Evolutionary conservation across 805 yeast species (phyloP).

Genomic region (Suhomyces faveliae): DNA sequence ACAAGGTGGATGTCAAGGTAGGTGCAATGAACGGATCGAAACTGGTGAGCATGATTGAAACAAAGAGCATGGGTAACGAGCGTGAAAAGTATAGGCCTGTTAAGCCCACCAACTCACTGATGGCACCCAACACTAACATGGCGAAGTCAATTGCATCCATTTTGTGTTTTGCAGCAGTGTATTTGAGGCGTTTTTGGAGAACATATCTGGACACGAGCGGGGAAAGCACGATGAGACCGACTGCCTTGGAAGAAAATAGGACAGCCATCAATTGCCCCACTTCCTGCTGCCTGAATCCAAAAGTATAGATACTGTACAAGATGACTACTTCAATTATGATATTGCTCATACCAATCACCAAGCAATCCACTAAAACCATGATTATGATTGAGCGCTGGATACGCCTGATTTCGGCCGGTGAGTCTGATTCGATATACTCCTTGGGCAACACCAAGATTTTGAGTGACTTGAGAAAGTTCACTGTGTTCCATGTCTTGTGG

Average conservation of each 20-base stretch:
- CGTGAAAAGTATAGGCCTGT: slow-evolving; percentile 26
- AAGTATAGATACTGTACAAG: slow-evolving; percentile 53
- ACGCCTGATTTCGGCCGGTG: not conserved
- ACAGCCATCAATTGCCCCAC: slow-evolving; percentile 58
- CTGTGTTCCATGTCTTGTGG: not conserved
- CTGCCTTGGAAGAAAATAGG: slow-evolving; percentile 49
- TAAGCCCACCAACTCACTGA: slow-evolving; percentile 8
- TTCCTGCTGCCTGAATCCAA: slow-evolving; percentile 52
- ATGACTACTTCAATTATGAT: slow-evolving; percentile 44
- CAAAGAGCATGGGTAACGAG: slow-evolving; percentile 24
- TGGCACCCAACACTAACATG: slow-evolving; percentile 36
- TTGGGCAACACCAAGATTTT: slow-evolving; percentile 54
- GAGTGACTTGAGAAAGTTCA: slow-evolving; percentile 45
- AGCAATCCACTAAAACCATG: slow-evolving; percentile 48
- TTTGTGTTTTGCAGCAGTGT: slow-evolving; percentile 35
- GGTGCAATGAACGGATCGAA: slow-evolving; percentile 56
- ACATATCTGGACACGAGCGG: slow-evolving; percentile 46
- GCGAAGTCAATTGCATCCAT: slow-evolving; percentile 54
- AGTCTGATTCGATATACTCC: slow-evolving; percentile 15
- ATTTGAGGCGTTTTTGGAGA: slow-evolving; percentile 29
- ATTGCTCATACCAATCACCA: slow-evolving; percentile 33
- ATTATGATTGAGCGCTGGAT: slow-evolving; percentile 42
- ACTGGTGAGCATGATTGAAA: slow-evolving; percentile 38
- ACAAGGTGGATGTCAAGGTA: slow-evolving; percentile 54
- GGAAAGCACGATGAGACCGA: slow-evolving; percentile 48